Conservation (phyloP, 2,329 filamentous ascomycete species). For the Talaromyces piceae region DNA sequence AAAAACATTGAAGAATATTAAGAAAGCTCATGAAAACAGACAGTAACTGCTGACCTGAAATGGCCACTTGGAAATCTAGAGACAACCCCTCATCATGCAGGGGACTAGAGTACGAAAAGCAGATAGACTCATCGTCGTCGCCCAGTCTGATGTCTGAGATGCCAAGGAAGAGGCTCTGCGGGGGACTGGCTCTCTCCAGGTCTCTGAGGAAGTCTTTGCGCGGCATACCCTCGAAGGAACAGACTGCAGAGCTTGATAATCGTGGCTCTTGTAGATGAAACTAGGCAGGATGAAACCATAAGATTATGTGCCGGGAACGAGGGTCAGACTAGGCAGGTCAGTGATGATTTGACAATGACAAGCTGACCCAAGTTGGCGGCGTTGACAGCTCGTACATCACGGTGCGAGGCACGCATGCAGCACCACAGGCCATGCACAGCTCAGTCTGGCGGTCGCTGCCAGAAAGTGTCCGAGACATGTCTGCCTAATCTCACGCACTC, state of each 20-base stretch:
- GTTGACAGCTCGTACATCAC: not conserved
- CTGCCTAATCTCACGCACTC: no score
- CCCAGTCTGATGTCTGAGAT: conserved; percentile 53
- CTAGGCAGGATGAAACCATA: no score
- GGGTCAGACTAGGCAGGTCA: not conserved
- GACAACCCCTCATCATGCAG: conserved; percentile 16
- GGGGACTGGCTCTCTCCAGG: conserved; percentile 33
- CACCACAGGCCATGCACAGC: not conserved
- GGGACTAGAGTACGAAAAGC: conserved; percentile 47
- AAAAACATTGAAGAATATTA: no score
- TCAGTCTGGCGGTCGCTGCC: no score
- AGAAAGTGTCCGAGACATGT: no score
- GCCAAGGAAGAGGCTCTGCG: conserved; percentile 33
- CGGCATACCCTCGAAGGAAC: conserved; percentile 47
- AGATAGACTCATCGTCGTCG: conserved; percentile 65
- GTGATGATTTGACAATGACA: not conserved
- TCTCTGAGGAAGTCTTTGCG: conserved; percentile 59
- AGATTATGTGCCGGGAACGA: no score
- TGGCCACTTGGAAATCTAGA: conserved; percentile 31
- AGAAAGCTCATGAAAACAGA: not conserved
- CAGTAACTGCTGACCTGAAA: conserved; percentile 28
- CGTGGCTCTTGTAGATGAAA: no score
- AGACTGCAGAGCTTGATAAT: not conserved
- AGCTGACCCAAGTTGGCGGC: not conserved
- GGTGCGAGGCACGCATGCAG: not conserved